Base-by-base conservation (phyloP, 75 land plant species). In the Picea sitchensis region DNA sequence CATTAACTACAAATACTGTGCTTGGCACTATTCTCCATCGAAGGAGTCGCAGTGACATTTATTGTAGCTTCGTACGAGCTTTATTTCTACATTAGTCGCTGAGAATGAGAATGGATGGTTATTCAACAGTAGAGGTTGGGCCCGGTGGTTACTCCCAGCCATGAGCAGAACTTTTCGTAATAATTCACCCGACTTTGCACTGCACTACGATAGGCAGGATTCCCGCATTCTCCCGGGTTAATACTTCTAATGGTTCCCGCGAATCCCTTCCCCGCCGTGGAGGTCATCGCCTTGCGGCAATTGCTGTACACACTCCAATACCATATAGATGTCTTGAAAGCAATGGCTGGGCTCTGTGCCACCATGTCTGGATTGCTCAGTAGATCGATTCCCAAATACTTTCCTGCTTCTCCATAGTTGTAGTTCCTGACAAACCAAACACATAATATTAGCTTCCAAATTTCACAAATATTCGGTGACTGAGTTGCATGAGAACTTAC, bases 401-500 rank as follows among this genome's bases (percentile, higher is more conserved):
- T 73, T 34, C 78, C 79, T 12, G 78, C 78, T 26, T 78, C 31
- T 30, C 72, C 73, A 61, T 78, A 78, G 78, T 78, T 78, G 72
- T 75, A 78, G 72, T 78, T 78, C 79, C 78, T 78, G 77, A 8
- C 67, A 15, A 9, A 47, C 11, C 54, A 47, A 47, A 47, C 54
- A 7, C 0, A 47, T 8, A 47, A 47, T 47, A 6, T 47, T 47
- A 47, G 54, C 54, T 47, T 47, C 11, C 54, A 47, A 47, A 47
- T 8, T 47, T 47, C 11, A 47, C 54, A 47, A 47, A 47, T 47
- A 47, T 47, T 47, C 11, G 54, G 54, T 6, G 54, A 6, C 8
- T 7, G 2, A 3, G 38, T 36, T 36, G 54, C 11, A 47, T 7
- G 54, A 47, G 54, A 30, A 3, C 2, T 34, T 67, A 34, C 71